Conservation (phyloP, 768 basidiomycete species). For the Lenzites betulinus region DNA sequence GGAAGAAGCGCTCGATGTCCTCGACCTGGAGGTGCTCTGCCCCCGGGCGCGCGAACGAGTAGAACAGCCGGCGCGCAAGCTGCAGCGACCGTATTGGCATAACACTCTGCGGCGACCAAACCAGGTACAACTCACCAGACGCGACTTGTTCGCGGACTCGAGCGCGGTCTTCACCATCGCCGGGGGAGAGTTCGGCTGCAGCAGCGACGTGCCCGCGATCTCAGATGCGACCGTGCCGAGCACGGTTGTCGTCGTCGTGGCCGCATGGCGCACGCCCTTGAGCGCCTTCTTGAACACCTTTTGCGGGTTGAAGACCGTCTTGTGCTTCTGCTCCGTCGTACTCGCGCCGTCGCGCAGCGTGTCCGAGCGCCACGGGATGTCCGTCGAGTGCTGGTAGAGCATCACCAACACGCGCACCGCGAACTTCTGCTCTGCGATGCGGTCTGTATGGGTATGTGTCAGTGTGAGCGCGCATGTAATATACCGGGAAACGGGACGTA, state of each 20-base stretch:
- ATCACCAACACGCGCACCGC: constrained; percentile 70
- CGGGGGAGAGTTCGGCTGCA: constrained; percentile 86
- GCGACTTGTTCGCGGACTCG: constrained; percentile 77
- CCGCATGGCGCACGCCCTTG: constrained; percentile 68
- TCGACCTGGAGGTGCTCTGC: constrained; percentile 58
- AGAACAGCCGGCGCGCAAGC: constrained; percentile 85
- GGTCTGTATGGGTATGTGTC: constrained; percentile 45
- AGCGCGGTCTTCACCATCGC: constrained; percentile 81
- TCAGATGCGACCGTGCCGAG: constrained; percentile 64
- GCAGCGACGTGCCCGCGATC: constrained; percentile 66
- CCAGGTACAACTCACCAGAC: constrained; percentile 46
- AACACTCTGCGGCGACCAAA: neutral
- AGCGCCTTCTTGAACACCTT: constrained; percentile 69
- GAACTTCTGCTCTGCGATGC: constrained; percentile 81
- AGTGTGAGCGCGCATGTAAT: too few relatives aligned
- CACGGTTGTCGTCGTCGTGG: constrained; percentile 80
- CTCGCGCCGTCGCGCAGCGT: constrained; percentile 46
- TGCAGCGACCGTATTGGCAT: constrained; percentile 29
- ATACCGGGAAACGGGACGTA: constrained; percentile 26
- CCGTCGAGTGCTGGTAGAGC: constrained; percentile 77
- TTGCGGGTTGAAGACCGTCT: constrained; percentile 51
- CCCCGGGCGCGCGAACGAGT: constrained; percentile 72
- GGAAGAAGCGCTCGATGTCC: constrained; percentile 76
- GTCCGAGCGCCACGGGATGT: constrained; percentile 69
- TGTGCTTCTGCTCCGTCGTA: constrained; percentile 33